Conservation (phyloP, 2,329 filamentous ascomycete genomes). For the Trichoderma sp. region DNA sequence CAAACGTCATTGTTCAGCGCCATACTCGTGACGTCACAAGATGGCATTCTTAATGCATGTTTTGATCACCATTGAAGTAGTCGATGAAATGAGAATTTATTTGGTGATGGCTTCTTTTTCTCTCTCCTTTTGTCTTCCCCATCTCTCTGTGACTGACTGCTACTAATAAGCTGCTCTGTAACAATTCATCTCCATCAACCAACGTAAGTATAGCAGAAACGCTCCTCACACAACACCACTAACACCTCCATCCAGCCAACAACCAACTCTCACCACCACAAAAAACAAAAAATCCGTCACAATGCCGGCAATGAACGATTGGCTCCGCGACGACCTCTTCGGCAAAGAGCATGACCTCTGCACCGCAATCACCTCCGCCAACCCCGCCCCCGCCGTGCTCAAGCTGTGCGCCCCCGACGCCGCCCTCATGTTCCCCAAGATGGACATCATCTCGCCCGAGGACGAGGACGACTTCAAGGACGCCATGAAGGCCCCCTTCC, state of each 20-base stretch:
- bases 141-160: not conserved
- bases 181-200: not conserved
- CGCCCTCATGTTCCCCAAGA: constrained; percentile 19
- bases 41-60: not conserved
- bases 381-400: constrained; percentile 15
- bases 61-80: not conserved
- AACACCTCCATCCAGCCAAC: not conserved
- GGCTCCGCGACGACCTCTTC: constrained; percentile 19
- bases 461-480: constrained; percentile 15
- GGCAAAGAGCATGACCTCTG: constrained; percentile 19
- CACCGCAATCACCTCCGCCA: constrained; percentile 17
- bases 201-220: not conserved
- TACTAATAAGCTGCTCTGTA: not conserved
- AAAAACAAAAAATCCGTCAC: not conserved
- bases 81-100: not conserved
- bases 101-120: constrained; percentile 1
- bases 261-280: not conserved
- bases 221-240: not conserved
- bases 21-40: constrained; percentile 2
- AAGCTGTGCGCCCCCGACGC: constrained; percentile 19
- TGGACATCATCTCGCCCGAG: constrained; percentile 14
- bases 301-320: constrained; percentile 20
- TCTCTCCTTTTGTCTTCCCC: not conserved
- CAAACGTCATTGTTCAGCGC: not conserved
- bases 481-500: constrained; percentile 15